Conservation (phyloP, 176 grass and related monocot genomes). For the Cocos nucifera region DNA sequence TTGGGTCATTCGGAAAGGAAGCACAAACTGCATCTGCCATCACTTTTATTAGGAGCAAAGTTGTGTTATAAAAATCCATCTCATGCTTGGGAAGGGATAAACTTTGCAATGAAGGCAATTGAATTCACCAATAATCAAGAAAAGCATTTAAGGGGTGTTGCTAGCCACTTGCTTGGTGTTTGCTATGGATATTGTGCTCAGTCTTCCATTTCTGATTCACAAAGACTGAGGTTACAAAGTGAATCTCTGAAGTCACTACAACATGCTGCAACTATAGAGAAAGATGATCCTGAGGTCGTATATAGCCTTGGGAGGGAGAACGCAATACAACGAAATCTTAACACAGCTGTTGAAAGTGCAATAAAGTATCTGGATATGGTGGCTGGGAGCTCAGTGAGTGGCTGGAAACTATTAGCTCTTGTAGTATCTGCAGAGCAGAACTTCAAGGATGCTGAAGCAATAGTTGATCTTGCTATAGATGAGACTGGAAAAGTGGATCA, state of each 20-base stretch:
- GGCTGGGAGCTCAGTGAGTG: conserved; percentile 61
- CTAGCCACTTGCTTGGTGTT: conserved; percentile 72
- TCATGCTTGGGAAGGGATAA: conserved; percentile 68
- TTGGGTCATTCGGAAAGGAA: conserved; percentile 57
- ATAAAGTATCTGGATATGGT: conserved; percentile 68
- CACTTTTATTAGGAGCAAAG: conserved; percentile 89
- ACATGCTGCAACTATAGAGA: conserved; percentile 39
- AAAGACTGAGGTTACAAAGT: conserved; percentile 64
- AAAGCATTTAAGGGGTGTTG: conserved; percentile 55
- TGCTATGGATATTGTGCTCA: conserved; percentile 74
- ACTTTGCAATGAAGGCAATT: conserved; percentile 63
- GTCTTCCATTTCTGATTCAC: conserved; percentile 45
- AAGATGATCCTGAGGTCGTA: conserved; percentile 67
- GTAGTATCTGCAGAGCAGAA: conserved; percentile 72
- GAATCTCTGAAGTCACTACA: conserved; percentile 47
- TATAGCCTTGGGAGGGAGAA: conserved; percentile 84
- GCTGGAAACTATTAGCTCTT: conserved; percentile 79
- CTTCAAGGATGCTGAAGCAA: conserved; percentile 67
- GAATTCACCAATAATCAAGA: conserved; percentile 44
- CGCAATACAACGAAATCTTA: conserved; percentile 79
- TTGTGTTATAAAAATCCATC: conserved; percentile 67
- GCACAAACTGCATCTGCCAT: conserved; percentile 70
- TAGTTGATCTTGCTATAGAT: conserved; percentile 74
- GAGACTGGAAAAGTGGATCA: conserved; percentile 64
- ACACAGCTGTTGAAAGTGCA: conserved; percentile 61